Conservation (phyloP, 2,329 filamentous ascomycete species). For the Niveomyces coronatus region DNA sequence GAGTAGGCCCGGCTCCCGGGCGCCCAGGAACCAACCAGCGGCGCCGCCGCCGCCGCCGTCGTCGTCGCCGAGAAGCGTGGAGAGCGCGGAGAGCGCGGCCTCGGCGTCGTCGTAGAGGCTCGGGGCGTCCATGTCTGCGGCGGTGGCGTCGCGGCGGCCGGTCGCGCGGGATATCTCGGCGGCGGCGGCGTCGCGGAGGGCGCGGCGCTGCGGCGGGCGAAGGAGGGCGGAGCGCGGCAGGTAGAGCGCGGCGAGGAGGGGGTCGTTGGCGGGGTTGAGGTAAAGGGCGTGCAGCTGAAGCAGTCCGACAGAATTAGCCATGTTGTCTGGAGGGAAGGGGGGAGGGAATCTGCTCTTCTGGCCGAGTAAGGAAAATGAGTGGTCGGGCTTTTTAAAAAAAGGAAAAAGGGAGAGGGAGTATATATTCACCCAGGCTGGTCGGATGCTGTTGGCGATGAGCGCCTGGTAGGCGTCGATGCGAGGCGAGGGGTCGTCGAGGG, state of each 20-base stretch:
- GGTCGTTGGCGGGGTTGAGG: constrained; percentile 56
- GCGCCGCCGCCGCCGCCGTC: constrained; percentile 4
- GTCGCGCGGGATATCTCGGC: constrained; percentile 49
- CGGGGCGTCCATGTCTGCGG: constrained; percentile 21
- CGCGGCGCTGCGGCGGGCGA: constrained; percentile 48
- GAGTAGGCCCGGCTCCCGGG: constrained; percentile 55
- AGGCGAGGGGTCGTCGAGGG: constrained; percentile 38
- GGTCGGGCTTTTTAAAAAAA: too few relatives aligned
- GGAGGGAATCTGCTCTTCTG: neutral
- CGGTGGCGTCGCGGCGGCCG: too few relatives aligned
- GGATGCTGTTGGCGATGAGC: constrained; percentile 65
- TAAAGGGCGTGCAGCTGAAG: constrained; percentile 77
- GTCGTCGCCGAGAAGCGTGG: constrained; percentile 23
- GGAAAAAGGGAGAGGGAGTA: neutral
- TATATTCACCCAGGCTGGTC: constrained; percentile 72
- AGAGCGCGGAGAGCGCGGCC: constrained; percentile 37
- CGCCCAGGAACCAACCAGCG: constrained; percentile 39
- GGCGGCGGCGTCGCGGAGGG: constrained; percentile 64
- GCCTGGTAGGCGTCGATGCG: constrained; percentile 67
- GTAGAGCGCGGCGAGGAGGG: constrained; percentile 63
- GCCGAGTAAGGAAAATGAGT: neutral
- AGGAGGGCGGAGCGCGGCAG: constrained; percentile 57
- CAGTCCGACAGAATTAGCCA: neutral
- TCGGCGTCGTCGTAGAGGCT: constrained; percentile 33
- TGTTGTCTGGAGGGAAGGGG: neutral